phyloP scores from a whole-genome alignment of 768 basidiomycete genomes.

The Suillus subalutaceus region DNA sequence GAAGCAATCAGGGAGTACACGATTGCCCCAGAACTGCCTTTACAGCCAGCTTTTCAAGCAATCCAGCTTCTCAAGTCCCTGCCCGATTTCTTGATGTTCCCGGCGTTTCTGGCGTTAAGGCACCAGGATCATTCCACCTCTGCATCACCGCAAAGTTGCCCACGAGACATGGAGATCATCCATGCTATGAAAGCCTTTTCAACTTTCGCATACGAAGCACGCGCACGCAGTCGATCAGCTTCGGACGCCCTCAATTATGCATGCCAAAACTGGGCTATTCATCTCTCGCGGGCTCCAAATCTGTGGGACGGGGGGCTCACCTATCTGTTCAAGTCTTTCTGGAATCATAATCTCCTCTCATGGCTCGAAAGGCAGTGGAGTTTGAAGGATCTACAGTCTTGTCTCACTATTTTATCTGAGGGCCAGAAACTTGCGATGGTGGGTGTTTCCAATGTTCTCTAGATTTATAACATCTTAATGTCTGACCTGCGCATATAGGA shows the following conservation, averaged over 20 bases:
- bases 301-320: not conserved
- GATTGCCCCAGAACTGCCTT: not conserved
- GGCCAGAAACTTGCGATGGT: constrained; percentile 1
- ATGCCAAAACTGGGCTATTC: not conserved
- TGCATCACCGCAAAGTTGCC: too few species aligned
- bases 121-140: not conserved
- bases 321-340: not conserved
- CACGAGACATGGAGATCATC: not conserved
- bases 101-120: not conserved
- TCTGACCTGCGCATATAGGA: not conserved
- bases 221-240: not conserved
- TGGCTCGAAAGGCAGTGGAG: constrained; percentile 4
- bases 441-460: not conserved
- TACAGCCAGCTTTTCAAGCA: not conserved
- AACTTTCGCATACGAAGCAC: not conserved
- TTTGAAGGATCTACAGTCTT: not conserved
- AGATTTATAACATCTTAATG: not conserved
- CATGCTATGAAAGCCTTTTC: not conserved
- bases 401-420: not conserved
- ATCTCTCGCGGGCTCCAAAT: not conserved
- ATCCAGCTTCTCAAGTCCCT: not conserved
- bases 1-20: not conserved
- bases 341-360: not conserved
- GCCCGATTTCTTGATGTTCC: not conserved
- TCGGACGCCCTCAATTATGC: not conserved